These are phyloP conservation scores for Syzygium malaccense DNA, from an alignment of 441 rosid genomes.

Conservation along the genomic window DNA sequence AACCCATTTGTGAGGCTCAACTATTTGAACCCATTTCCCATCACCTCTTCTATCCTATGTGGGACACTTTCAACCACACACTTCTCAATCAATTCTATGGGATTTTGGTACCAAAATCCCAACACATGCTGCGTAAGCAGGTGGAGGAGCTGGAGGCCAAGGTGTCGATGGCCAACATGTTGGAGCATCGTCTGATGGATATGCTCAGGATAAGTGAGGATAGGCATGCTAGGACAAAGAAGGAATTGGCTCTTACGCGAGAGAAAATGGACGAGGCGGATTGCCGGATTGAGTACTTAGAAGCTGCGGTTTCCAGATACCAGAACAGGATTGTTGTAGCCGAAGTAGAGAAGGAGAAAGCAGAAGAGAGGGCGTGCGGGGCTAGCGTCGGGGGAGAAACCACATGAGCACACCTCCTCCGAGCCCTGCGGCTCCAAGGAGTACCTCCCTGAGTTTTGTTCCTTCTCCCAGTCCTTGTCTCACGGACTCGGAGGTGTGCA, in stretches of 20 bases:
- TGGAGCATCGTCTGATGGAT: not conserved
- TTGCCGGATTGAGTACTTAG: not conserved
- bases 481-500: not conserved
- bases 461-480: not conserved
- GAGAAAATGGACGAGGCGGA: not conserved
- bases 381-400: not conserved
- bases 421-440: not conserved
- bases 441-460: not conserved
- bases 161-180: not conserved
- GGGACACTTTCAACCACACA: too few relatives aligned
- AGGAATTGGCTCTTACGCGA: too few relatives aligned
- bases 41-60: too few relatives aligned
- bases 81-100: too few relatives aligned
- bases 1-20: too few relatives aligned
- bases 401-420: not conserved
- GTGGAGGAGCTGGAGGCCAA: not conserved
- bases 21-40: too few relatives aligned
- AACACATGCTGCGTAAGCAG: not conserved
- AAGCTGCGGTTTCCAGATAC: not conserved
- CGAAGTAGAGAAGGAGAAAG: not conserved
- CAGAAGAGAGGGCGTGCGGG: not conserved
- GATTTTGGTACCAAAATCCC: too few relatives aligned
- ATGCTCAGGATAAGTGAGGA: not conserved
- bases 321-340: not conserved
- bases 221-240: not conserved